Base-by-base conservation (phyloP, 257 asterid species). In the Voacanga thouarsii region DNA sequence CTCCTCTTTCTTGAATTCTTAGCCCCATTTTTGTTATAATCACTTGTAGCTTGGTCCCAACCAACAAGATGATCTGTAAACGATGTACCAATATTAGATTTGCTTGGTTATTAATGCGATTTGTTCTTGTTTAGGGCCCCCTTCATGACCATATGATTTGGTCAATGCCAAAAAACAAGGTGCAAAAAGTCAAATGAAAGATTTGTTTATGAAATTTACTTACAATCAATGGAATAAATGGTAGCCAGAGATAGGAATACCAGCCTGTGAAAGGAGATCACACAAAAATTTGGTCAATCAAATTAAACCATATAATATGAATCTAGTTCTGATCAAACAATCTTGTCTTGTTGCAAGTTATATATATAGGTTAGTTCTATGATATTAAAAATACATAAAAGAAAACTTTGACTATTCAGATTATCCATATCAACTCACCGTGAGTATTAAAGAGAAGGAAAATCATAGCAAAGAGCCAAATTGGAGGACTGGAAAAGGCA, bases 1-100 rank as follows among this genome's bases (percentile, higher is more conserved):
- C 97, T 0, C 96, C 92, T 4, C 92, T 84, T 7, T 95, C 97
- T 79, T 91, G 94, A 81, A 93, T 88, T 33, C 94, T 85, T 50
- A 91, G 85, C 1, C 97, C 98, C 99, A 95, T 90, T 82, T 90
- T 90, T 15, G 99, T 91, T 63, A 95, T 95, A 41, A 93, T 89
- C 43, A 93, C 97, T 87, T 95, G 99, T 24, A 93, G 84, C 78
- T 95, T 93, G 8, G 98, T 91, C 69, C 99, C 99, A 1, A 93
- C 93, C 72, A 95, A 30, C 78, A 95, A 77, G 74, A 95, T 88
- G 41, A 90, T 84, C 99, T 95, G 92, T 26, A 77, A 23, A 8
- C 9, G 41, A 67, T 0, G 9, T 60, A 8, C n/a, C 21, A 53
- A n/a, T 18, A 12, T 3, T 24, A 30, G 7, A 0, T 1, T 12